These are phyloP conservation scores for Vigna mungo DNA, from an alignment of 306 rosid species.

Conservation along the genomic window DNA sequence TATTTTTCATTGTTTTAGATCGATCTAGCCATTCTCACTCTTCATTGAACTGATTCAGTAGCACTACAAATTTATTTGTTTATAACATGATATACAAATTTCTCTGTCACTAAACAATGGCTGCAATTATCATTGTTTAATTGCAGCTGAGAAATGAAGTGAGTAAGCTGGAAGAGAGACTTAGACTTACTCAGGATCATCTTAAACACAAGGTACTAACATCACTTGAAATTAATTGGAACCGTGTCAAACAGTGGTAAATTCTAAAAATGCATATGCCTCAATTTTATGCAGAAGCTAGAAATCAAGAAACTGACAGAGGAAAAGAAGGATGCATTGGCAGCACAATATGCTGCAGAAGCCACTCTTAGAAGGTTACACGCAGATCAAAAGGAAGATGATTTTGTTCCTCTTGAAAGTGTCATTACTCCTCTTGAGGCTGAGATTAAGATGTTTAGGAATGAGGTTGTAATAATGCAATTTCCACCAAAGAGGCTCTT, in stretches of 20 bases:
- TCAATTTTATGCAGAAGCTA: conserved; percentile 67
- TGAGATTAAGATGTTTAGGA: conserved; percentile 82
- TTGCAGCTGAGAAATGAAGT: conserved; percentile 72
- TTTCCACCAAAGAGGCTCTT: background rate
- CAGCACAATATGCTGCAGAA: conserved; percentile 94
- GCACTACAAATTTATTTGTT: background rate
- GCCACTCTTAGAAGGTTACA: conserved; percentile 80
- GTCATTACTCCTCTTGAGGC: conserved; percentile 88
- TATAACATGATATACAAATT: conserved; percentile 5
- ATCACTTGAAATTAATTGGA: conserved; percentile 31
- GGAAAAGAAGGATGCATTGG: conserved; percentile 84
- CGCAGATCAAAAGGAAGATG: conserved; percentile 72
- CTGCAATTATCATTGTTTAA: conserved; percentile 11
- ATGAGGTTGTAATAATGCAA: conserved; percentile 61
- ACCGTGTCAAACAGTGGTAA: conserved; percentile 6
- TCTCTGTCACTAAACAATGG: background rate
- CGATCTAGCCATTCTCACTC: background rate
- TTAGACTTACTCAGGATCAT: conserved; percentile 56
- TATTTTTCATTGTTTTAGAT: background rate
- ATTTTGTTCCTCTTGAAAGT: conserved; percentile 68
- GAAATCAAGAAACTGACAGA: conserved; percentile 73
- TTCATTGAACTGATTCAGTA: background rate
- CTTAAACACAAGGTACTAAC: conserved; percentile 75
- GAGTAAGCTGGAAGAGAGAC: conserved; percentile 62
- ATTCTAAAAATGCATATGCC: conserved; percentile 22